Percentiles rank a stretch among this genome's conserved stretches.
phyloP scores from a whole-genome alignment of 805 yeast species.

The Candida succiphila region DNA sequence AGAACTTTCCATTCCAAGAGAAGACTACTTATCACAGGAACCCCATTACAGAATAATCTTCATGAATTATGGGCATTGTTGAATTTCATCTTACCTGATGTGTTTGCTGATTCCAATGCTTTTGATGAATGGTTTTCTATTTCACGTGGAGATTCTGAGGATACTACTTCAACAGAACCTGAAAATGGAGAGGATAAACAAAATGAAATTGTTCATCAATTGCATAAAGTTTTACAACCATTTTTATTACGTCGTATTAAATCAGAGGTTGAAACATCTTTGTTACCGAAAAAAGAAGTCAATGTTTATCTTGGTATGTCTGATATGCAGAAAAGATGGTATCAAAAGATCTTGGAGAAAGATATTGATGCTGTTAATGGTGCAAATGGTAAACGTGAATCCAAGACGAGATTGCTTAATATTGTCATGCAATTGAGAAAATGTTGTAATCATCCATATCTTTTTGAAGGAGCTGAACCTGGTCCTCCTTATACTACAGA shows the following conservation, averaged over 20 bases:
- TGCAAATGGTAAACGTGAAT: constrained; percentile 64
- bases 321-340: constrained; percentile 73
- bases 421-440: constrained; percentile 81
- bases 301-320: constrained; percentile 69
- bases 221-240: constrained; percentile 70
- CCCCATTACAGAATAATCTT: constrained; percentile 71
- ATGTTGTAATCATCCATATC: constrained; percentile 79
- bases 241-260: constrained; percentile 69
- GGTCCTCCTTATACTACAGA: constrained; percentile 86
- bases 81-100: constrained; percentile 70
- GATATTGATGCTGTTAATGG: constrained; percentile 83
- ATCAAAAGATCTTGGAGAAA: constrained; percentile 64
- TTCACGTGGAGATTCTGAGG: constrained; percentile 27
- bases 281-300: constrained; percentile 65
- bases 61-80: constrained; percentile 78
- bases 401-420: constrained; percentile 65
- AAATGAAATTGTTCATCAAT: constrained; percentile 49
- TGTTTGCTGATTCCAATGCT: constrained; percentile 60
- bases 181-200: constrained; percentile 16
- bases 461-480: constrained; percentile 83
- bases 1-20: constrained; percentile 63
- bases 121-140: constrained; percentile 72
- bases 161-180: too few species aligned
- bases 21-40: constrained; percentile 69
- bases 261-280: constrained; percentile 71